Conservation (phyloP, 495 filamentous ascomycete species). For the Aspergillus indologenus region DNA sequence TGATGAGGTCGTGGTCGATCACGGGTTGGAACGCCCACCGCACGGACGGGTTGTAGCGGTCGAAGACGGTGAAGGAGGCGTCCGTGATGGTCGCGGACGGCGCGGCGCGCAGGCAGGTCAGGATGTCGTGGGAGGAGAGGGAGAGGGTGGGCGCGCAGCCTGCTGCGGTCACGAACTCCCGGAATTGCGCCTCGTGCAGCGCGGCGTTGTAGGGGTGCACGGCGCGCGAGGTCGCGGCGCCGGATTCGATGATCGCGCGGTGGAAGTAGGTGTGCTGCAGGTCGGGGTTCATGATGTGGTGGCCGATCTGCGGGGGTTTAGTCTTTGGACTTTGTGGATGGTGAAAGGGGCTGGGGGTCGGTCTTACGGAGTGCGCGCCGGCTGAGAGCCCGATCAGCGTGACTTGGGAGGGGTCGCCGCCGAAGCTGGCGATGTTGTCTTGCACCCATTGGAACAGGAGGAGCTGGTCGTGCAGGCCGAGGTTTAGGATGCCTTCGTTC, state of each 20-base stretch:
- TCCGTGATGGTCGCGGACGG: constrained; percentile 42
- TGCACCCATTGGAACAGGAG: constrained; percentile 58
- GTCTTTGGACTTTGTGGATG: too few species aligned
- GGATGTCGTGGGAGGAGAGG: constrained; percentile 35
- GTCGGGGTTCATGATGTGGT: constrained; percentile 57
- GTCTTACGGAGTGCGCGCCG: constrained; percentile 56
- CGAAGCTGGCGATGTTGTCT: constrained; percentile 56
- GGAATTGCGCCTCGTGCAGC: constrained; percentile 58
- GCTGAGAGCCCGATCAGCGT: constrained; percentile 64
- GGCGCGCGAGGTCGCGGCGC: constrained; percentile 58
- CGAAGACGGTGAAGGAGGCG: constrained; percentile 52
- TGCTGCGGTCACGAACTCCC: constrained; percentile 51
- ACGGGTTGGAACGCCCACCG: constrained; percentile 69
- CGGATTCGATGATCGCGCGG: constrained; percentile 63
- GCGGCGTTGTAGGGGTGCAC: constrained; percentile 53
- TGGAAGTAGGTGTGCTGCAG: constrained; percentile 46
- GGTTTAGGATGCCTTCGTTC: constrained; percentile 55
- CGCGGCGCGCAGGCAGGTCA: constrained; percentile 49
- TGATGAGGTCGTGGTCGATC: constrained; percentile 57
- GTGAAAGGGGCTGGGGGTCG: too few species aligned
- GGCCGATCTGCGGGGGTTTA: constrained; percentile 58
- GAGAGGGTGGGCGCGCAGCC: constrained; percentile 33
- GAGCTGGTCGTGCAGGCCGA: constrained; percentile 62
- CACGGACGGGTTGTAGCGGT: constrained; percentile 50
- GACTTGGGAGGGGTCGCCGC: constrained; percentile 60